These are phyloP conservation scores for Calonectria ilicicola DNA, from an alignment of 2,329 filamentous ascomycete genomes.

Conservation along the genomic window DNA sequence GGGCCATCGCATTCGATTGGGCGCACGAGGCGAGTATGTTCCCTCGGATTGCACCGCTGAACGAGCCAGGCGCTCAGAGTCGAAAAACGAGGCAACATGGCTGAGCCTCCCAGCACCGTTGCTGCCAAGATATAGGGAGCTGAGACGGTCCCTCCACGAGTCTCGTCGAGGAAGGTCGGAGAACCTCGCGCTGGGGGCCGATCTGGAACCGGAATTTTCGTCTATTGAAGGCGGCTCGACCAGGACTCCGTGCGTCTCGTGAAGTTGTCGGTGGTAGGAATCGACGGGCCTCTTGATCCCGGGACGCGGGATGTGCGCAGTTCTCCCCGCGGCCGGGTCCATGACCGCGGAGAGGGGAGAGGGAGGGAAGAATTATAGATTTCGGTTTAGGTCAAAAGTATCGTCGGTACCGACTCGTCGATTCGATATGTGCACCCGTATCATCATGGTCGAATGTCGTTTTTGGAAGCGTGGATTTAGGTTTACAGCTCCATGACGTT, in stretches of 20 bases:
- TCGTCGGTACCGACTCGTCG: constrained; percentile 25
- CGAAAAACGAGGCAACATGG: constrained; percentile 41
- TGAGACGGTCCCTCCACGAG: constrained; percentile 15
- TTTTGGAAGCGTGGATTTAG: not conserved
- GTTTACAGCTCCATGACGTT: constrained; percentile 21
- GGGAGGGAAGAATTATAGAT: not conserved
- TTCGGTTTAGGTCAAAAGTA: not conserved
- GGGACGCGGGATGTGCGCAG: constrained; percentile 32
- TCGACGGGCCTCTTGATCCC: constrained; percentile 39
- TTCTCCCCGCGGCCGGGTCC: constrained; percentile 34
- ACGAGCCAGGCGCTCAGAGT: constrained; percentile 39
- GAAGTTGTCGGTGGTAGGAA: constrained; percentile 43
- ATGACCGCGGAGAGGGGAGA: constrained; percentile 52
- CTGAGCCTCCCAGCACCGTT: constrained; percentile 8
- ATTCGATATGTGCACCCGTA: constrained; percentile 14
- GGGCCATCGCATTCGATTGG: constrained; percentile 37
- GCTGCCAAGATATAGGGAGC: constrained; percentile 11
- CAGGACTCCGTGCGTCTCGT: constrained; percentile 39
- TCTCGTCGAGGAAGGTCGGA: constrained; percentile 37
- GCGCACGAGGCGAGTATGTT: constrained; percentile 17
- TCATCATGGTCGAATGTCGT: constrained; percentile 16
- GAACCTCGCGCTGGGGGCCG: constrained; percentile 22
- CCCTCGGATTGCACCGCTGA: constrained; percentile 34
- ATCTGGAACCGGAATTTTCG: constrained; percentile 3
- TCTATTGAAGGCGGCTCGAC: constrained; percentile 27